Conservation (phyloP, 2,329 filamentous ascomycete genomes). For the Neonectria faginata region DNA sequence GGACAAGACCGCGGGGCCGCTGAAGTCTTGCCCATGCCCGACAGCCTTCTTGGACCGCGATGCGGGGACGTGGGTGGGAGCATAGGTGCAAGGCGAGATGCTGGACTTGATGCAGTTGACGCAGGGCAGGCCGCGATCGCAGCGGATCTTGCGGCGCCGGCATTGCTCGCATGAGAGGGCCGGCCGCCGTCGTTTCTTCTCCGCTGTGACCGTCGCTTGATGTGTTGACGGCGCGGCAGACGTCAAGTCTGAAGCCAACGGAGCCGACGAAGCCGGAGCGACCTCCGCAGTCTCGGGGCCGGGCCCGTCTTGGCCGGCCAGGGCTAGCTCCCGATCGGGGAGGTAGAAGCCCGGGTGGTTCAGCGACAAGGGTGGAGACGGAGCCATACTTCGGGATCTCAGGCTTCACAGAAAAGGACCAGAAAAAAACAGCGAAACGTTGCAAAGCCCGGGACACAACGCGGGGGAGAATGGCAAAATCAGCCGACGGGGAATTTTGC, state of each 20-base stretch:
- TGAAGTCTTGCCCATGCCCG: slow-evolving; percentile 5
- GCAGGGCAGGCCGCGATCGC: slow-evolving; percentile 70
- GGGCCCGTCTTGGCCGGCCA: slow-evolving; percentile 7
- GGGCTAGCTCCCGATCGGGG: slow-evolving; percentile 7
- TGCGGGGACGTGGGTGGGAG: slow-evolving; percentile 50
- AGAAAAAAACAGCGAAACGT: neutral
- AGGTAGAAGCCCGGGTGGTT: slow-evolving; percentile 19
- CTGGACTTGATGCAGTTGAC: slow-evolving; percentile 69
- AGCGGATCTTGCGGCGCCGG: slow-evolving; percentile 70
- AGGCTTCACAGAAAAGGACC: neutral
- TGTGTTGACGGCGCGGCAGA: neutral
- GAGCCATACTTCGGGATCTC: slow-evolving; percentile 21
- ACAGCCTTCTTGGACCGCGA: slow-evolving; percentile 41
- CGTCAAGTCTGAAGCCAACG: neutral
- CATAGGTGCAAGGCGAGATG: slow-evolving; percentile 66
- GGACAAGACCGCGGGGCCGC: slow-evolving; percentile 19
- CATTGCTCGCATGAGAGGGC: slow-evolving; percentile 68
- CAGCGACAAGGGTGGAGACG: slow-evolving; percentile 25
- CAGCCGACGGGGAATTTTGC: slow-evolving; percentile 26
- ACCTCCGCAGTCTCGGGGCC: slow-evolving; percentile 5
- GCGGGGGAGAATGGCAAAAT: slow-evolving; percentile 15
- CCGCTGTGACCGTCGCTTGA: slow-evolving; percentile 28
- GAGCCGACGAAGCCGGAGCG: neutral
- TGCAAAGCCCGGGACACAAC: neutral
- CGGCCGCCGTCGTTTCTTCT: slow-evolving; percentile 55